Percentiles rank a stretch among this genome's conserved stretches.
Conservation (phyloP, 2,329 filamentous ascomycete species). For the Ophiostoma novo-ulmi region DNA sequence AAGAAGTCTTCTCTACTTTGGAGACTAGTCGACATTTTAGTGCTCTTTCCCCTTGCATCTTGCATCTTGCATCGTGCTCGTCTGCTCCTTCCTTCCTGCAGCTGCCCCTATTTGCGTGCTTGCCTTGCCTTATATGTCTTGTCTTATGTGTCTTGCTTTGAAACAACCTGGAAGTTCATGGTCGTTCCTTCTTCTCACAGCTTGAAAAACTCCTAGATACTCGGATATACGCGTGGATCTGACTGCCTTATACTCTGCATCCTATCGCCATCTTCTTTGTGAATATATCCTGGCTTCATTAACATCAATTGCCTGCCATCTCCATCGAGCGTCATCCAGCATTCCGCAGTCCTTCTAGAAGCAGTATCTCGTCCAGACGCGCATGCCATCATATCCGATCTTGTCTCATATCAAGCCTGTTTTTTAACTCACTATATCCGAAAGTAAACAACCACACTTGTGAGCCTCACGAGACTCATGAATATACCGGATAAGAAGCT, state of each 20-base stretch:
- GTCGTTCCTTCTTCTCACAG: neutral
- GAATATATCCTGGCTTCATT: neutral
- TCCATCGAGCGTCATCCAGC: neutral
- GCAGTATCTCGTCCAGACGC: neutral
- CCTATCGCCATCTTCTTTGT: neutral
- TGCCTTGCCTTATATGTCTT: neutral
- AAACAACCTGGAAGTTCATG: neutral
- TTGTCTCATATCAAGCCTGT: neutral
- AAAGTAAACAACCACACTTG: neutral
- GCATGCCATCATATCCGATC: neutral
- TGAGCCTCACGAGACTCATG: neutral
- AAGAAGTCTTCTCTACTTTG: too few relatives aligned
- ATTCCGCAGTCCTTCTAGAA: neutral
- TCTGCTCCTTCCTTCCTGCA: neutral
- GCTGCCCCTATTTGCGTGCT: conserved; percentile 8
- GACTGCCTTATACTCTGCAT: neutral
- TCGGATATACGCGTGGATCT: neutral
- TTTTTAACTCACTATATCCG: neutral
- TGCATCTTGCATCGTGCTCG: neutral
- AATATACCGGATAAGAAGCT: too few relatives aligned
- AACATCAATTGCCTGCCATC: too few relatives aligned
- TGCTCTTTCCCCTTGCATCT: conserved; percentile 9
- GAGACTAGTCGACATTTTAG: neutral
- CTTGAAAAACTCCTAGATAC: neutral
- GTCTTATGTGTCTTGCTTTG: neutral